phyloP scores from a whole-genome alignment of 164 flowering plant genomes.

The Magnolia kwangsiensis region DNA sequence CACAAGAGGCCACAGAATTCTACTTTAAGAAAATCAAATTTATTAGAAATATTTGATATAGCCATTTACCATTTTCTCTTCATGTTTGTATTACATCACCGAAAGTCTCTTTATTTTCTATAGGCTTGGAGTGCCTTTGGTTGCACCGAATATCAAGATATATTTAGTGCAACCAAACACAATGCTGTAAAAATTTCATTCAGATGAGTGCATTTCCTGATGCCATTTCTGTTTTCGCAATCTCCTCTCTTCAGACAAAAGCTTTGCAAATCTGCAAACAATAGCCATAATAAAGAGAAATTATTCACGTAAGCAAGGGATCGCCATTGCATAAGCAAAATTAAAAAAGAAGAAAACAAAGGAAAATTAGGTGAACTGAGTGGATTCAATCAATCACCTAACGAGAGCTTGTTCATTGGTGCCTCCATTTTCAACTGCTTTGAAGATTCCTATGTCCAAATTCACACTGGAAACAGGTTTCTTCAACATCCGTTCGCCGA shows the following conservation, averaged over 20 bases:
- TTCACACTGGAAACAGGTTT: slow-evolving; percentile 22
- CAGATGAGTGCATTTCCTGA: not conserved
- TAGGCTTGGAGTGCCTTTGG: not conserved
- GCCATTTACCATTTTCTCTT: not conserved
- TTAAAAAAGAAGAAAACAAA: not conserved
- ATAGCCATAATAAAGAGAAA: not conserved
- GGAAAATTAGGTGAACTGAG: not conserved
- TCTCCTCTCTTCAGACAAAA: slow-evolving; percentile 10
- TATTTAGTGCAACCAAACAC: no score
- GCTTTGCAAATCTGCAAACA: slow-evolving; percentile 7
- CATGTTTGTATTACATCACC: not conserved
- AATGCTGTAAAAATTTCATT: not conserved
- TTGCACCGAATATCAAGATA: not conserved
- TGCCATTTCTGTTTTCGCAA: not conserved
- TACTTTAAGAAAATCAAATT: not conserved
- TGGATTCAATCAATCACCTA: slow-evolving; percentile 10
- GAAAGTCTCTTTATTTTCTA: not conserved
- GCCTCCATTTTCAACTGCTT: slow-evolving; percentile 10
- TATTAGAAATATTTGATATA: not conserved
- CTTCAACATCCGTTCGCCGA: slow-evolving; percentile 21
- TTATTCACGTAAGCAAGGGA: not conserved
- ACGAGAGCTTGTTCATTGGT: slow-evolving; percentile 25
- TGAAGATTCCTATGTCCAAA: slow-evolving; percentile 18
- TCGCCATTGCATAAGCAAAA: not conserved
- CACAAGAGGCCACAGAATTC: no score